Conservation (phyloP, 306 rosid genomes). For the Prunus campanulata region DNA sequence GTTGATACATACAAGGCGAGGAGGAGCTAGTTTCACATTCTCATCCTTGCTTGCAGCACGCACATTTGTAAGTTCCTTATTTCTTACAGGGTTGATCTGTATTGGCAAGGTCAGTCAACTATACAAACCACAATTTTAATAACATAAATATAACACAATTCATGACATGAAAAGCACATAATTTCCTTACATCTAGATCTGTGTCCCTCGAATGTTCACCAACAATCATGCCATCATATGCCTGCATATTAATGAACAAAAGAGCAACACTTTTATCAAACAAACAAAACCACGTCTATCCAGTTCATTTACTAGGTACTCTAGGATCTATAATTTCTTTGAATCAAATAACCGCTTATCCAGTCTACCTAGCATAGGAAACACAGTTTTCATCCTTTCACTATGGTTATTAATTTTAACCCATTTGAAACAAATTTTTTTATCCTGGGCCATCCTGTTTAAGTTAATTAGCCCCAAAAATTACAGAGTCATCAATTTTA, state of each 20-base stretch:
- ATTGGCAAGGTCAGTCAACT: slow-evolving; percentile 26
- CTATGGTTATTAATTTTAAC: background rate
- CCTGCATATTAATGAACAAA: slow-evolving; percentile 44
- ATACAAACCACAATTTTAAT: background rate
- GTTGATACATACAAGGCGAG: slow-evolving; percentile 75
- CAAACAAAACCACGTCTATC: background rate
- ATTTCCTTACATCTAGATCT: slow-evolving; percentile 76
- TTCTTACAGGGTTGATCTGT: slow-evolving; percentile 83
- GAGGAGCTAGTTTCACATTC: slow-evolving; percentile 84
- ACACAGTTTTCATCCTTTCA: background rate
- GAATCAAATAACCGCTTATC: background rate
- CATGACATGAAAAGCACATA: slow-evolving; percentile 17
- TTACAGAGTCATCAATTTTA: background rate
- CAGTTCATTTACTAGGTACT: background rate
- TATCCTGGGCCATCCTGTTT: background rate
- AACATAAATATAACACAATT: slow-evolving; percentile 12
- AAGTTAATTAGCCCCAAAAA: background rate
- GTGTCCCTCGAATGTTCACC: slow-evolving; percentile 93
- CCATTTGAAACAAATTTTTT: background rate
- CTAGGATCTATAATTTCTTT: background rate
- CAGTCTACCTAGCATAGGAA: background rate
- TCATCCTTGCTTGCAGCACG: slow-evolving; percentile 85
- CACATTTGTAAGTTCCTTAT: slow-evolving; percentile 70
- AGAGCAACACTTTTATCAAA: background rate
- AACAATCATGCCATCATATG: slow-evolving; percentile 96